Evolutionary conservation across 176 grass and related monocot species (phyloP).

Genomic region (Rhipidocladum racemiflorum): DNA sequence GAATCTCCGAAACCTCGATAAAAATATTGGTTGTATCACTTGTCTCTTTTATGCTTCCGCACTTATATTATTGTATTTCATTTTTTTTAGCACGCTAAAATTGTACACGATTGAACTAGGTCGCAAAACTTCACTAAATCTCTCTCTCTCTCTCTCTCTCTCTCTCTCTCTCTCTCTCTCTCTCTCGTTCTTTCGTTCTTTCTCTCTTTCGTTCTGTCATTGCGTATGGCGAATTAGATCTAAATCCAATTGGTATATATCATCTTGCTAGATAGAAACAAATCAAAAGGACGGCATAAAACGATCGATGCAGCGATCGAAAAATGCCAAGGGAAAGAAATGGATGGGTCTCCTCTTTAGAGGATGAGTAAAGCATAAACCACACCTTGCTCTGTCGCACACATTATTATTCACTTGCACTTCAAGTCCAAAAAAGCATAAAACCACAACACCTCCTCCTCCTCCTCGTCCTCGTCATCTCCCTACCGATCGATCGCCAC

Average conservation of each 20-base stretch:
- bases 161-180: too few relatives aligned
- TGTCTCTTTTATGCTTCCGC: too few relatives aligned
- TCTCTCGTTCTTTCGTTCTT: too few relatives aligned
- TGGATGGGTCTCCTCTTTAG: neutral
- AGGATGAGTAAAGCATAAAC: constrained; percentile 73
- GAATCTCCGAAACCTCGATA: too few relatives aligned
- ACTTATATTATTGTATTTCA: too few relatives aligned
- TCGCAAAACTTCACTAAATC: too few relatives aligned
- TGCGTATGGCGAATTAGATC: neutral
- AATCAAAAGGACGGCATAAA: neutral
- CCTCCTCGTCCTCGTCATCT: neutral
- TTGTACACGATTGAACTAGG: too few relatives aligned
- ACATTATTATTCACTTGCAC: constrained; percentile 56
- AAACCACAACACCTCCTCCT: neutral
- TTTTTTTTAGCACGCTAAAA: too few relatives aligned
- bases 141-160: too few relatives aligned
- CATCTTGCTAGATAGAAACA: constrained; percentile 27
- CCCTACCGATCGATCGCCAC: neutral
- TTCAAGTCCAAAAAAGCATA: constrained; percentile 38
- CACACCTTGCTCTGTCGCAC: constrained; percentile 43
- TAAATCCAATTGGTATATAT: neutral
- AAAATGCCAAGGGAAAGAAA: constrained; percentile 1
- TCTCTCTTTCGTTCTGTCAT: too few relatives aligned
- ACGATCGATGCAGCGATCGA: constrained; percentile 26
- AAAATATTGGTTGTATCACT: too few relatives aligned